Base-by-base conservation (phyloP, 306 rosid species). In the Corylus americana region DNA sequence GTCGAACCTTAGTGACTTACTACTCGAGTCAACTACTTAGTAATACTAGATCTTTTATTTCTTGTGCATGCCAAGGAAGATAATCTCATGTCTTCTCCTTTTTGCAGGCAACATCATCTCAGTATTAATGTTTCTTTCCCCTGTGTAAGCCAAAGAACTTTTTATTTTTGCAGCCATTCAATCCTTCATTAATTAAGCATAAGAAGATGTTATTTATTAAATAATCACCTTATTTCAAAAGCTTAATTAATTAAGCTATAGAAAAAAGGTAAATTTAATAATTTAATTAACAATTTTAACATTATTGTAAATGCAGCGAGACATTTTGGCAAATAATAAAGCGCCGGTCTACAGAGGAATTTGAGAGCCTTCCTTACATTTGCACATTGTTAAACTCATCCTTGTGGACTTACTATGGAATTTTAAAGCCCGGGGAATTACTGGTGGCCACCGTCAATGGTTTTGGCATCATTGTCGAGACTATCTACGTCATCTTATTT, bases 331-430 rank as follows among this genome's bases (percentile, higher is more conserved):
- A 87, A 83, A 86, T 92, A 69, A 29, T 79, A 53, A 89, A 76
- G 85, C 25, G 68, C 1, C 31, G 72, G 57, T 84, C 92, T 20
- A 92, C 91, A 0, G 89, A 86, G 76, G 90, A 92, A 39, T 92
- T 90, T 77, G 87, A 83, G 11, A 84, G 93, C 81, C 74, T 90
- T 57, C 97, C 96, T 12, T 92, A 89, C 57, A 80, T 90, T n/a
- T 89, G 93, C 85, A 90, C 93, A 11, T 70, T 89, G 74, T 87
- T 90, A 68, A 86, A 53, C 61, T 92, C 84, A 11, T 83, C 77
- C 25, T 61, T 92, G 7, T 89, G 97, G 97, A 90, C 93, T 82
- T 90, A 90, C 42, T 92, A 90, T 11, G 96, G 97, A 37, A 79
- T 77, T 61, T 82, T 84, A 59, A 92, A 85, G 76, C 61, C 84